phyloP scores from a whole-genome alignment of 139 green algal species.

The Dunaliella sp. region DNA sequence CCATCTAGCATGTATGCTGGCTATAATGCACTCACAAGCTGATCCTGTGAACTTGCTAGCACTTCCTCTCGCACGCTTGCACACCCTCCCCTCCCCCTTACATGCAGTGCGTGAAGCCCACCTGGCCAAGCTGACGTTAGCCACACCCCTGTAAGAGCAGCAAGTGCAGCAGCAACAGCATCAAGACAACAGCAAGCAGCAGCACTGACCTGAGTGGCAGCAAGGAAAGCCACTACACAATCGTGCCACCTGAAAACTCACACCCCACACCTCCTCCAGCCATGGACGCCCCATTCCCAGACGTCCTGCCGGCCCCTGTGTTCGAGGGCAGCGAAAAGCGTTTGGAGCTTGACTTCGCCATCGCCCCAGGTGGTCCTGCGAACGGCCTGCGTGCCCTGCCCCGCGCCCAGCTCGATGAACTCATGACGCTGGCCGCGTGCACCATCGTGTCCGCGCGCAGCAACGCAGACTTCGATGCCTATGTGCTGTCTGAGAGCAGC shows the following conservation, averaged over 20 bases:
- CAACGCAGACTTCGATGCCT: constrained; percentile 88
- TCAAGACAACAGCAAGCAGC: constrained; percentile 15
- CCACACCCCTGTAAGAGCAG: constrained; percentile 5
- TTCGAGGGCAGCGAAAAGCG: constrained; percentile 97
- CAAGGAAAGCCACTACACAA: constrained; percentile 28
- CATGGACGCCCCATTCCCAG: not conserved
- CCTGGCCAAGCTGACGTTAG: constrained; percentile 30
- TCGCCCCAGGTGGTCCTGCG: constrained; percentile 24
- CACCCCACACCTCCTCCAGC: not conserved
- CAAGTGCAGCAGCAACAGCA: not conserved
- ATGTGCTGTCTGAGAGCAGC: constrained; percentile 94
- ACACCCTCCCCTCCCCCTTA: not conserved
- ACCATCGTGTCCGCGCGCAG: constrained; percentile 84
- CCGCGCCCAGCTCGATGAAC: constrained; percentile 69
- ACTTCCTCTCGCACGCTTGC: too few species aligned
- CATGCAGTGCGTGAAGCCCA: constrained; percentile 28
- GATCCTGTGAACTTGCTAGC: too few species aligned
- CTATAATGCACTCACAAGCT: too few species aligned
- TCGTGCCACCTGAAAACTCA: constrained; percentile 7
- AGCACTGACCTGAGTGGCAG: constrained; percentile 5
- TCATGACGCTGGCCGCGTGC: constrained; percentile 83
- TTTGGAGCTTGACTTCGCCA: constrained; percentile 82
- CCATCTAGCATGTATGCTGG: too few species aligned
- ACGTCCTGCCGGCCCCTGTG: constrained; percentile 48
- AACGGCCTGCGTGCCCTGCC: constrained; percentile 70